These are phyloP conservation scores for Mucor saturninus DNA, from an alignment of 371 early-diverging fungal genomes.

Conservation along the genomic window DNA sequence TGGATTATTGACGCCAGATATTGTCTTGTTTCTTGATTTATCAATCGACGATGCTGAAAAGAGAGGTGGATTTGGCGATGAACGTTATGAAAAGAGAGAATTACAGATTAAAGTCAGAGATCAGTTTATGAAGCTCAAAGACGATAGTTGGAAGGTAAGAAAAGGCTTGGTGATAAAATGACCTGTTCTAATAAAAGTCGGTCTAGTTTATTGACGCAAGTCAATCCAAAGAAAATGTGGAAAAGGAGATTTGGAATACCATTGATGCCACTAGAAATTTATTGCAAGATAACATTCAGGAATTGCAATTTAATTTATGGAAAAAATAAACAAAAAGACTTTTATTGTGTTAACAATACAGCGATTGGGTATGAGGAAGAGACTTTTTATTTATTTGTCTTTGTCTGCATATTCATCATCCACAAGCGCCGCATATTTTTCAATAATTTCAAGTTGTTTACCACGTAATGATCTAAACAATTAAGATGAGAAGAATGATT, in stretches of 20 bases:
- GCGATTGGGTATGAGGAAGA: neutral
- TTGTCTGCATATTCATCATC: constrained; percentile 27
- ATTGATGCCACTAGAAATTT: neutral
- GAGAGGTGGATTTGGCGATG: constrained; percentile 93
- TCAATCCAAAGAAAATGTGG: constrained; percentile 26
- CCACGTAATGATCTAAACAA: constrained; percentile 29
- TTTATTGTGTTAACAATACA: constrained; percentile 12
- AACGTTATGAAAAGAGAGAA: constrained; percentile 93
- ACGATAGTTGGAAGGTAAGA: constrained; percentile 65
- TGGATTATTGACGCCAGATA: constrained; percentile 88
- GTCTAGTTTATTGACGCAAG: constrained; percentile 29
- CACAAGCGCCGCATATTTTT: constrained; percentile 39
- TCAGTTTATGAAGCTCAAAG: constrained; percentile 62
- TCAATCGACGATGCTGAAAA: constrained; percentile 73
- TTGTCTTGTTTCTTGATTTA: constrained; percentile 93
- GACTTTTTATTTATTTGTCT: neutral
- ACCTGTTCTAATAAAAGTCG: neutral
- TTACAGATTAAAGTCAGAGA: constrained; percentile 81
- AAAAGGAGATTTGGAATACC: constrained; percentile 22
- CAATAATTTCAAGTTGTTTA: constrained; percentile 39
- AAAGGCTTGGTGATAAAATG: neutral
- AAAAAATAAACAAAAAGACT: constrained; percentile 5
- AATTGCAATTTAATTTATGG: constrained; percentile 30
- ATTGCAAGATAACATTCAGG: neutral
- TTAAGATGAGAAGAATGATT: neutral